Base-by-base conservation (phyloP, 2,329 filamentous ascomycete genomes). In the Knufia petricola region DNA sequence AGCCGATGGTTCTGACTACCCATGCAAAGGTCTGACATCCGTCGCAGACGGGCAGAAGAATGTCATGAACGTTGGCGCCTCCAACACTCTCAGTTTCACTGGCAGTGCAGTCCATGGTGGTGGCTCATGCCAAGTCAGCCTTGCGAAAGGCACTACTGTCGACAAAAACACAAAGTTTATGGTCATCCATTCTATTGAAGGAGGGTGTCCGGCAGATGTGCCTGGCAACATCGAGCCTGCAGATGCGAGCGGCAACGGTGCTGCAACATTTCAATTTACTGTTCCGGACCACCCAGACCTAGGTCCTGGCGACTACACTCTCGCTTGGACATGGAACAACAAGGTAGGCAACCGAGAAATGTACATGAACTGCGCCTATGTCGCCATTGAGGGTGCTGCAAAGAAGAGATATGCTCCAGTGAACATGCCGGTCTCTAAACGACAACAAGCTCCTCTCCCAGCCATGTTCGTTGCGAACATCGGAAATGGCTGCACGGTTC, bases 291-390 rank as follows among this genome's bases (percentile, higher is more conserved):
- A 47, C 20, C 64, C 74, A 0, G 77, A 81, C 19, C 75, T 95
- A 40, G 78, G 82, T 7, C 70, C 81, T 1, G 92, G 90, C 3
- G 76, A 88, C 7, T 89, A 85, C 21, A 85, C 82, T 0, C 73
- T 96, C 3, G 87, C 87, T 0, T 96, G 89, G 88, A 87, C 87
- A 0, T 96, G 92, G 92, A 80, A 94, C 67, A 96, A 96, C 67
- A 84, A 84, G 51, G 61, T 94, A 8, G 92, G 92, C 2, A 95
- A 95, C 70, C 82, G 89, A 1, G 92, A 96, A 64, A 87, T 95
- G 76, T 95, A 96, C 75, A 94, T 95, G 88, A 94, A 95, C 75
- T 98, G 90, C 59, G 87, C 84, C 0, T 79, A 86, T 0, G 66
- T 94, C 41, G 76, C 73, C 0, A 73, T 96, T 20, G 78, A 77